phyloP scores from a whole-genome alignment of 1,284 basidiomycete genomes.

The Apiotrichum sp. region DNA sequence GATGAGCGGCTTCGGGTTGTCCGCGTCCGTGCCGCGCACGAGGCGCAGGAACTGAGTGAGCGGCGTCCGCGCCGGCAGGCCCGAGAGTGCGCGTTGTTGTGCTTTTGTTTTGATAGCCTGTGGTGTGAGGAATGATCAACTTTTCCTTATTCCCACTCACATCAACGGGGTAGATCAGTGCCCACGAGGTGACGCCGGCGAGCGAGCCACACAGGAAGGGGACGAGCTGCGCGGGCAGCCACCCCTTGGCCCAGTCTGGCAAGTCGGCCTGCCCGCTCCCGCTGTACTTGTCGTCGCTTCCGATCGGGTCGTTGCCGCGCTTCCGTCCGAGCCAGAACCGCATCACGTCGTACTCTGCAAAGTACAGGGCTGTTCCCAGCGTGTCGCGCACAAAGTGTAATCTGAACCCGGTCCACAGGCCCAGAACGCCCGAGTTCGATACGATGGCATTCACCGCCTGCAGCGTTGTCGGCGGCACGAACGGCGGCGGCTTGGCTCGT shows the following conservation, averaged over 20 bases:
- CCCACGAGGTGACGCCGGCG: constrained; percentile 46
- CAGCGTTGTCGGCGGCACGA: constrained; percentile 37
- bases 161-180: constrained; percentile 46
- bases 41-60: constrained; percentile 37
- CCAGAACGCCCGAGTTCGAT: constrained; percentile 24
- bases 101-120: constrained; percentile 48
- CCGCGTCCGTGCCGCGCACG: constrained; percentile 39
- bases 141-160: constrained; percentile 26
- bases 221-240: constrained; percentile 36
- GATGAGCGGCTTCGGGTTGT: constrained; percentile 40
- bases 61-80: constrained; percentile 36
- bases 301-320: constrained; percentile 7
- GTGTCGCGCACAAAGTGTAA: constrained; percentile 45
- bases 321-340: constrained; percentile 33
- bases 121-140: constrained; percentile 7
- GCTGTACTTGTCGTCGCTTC: constrained; percentile 2
- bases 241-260: constrained; percentile 41
- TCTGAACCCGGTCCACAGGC: constrained; percentile 42
- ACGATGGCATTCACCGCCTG: constrained; percentile 40
- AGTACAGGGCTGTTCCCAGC: constrained; percentile 44
- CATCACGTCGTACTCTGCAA: constrained; percentile 48
- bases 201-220: constrained; percentile 45
- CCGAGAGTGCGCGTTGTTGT: constrained; percentile 43
- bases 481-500: constrained; percentile 8
- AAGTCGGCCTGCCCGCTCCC: constrained; percentile 32